Base-by-base conservation (phyloP, 2,329 filamentous ascomycete genomes). In the Pseudogymnoascus sp. region DNA sequence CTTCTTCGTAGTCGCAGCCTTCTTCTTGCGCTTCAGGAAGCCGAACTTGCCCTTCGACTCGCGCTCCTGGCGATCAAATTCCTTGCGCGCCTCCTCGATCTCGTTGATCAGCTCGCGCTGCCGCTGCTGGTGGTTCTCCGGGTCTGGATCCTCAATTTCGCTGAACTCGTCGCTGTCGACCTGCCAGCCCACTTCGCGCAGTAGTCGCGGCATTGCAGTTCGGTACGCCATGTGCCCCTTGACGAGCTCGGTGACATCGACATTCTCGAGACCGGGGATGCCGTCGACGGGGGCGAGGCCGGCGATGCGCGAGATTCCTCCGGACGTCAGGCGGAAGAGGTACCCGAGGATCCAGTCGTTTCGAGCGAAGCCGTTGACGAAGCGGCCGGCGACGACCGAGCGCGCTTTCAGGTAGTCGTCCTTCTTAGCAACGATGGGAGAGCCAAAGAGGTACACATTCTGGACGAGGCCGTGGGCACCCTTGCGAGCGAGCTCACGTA, bases 281-380 rank as follows among this genome's bases (percentile, higher is more conserved):
- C 77, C 82, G 45, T 92, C 82, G 2, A 97, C 80, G 1, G 87
- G 79, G 0, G 84, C 88, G 39, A 99, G 80, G 10, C 94, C 94
- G 4, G 92, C 92, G 1, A 99, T 83, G 18, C 86, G 84, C 72
- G 91, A 88, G 68, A 97, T 92, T 41, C 94, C 94, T 65, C 94
- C 94, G 65, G 87, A 89, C 2, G 94, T 99, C 39, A 96, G 82
- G 12, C 94, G 89, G 79, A 99, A 99, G 1, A 99, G 83, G 71
- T 99, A 99, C 62, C 87, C 91, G 57, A 99, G 74, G 68, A 99
- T 97, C 94, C 94, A 99, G 74, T 99, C 94, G 71, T 94, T 96
- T 55, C 82, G 88, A 66, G 94, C 89, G 74, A 92, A 99, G 13
- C 90, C 94, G 69, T 96, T 99, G 64, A 99, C 84, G 66, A 97